Percentiles rank a stretch among this genome's conserved stretches.
These are phyloP conservation scores for Sclerotinia borealis DNA, from an alignment of 2,329 filamentous ascomycete species.

Conservation along the genomic window DNA sequence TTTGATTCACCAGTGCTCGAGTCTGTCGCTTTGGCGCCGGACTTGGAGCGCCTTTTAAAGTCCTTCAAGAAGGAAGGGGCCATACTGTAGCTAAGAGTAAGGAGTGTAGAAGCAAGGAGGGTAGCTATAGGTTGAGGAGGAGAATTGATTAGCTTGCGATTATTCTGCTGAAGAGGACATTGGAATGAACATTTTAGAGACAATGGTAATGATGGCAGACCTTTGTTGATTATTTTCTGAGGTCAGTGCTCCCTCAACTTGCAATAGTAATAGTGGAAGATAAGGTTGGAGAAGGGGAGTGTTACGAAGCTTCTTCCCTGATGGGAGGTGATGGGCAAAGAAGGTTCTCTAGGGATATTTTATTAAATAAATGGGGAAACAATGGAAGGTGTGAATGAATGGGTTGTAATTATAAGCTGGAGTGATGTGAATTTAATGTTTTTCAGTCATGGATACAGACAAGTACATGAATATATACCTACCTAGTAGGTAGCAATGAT, in stretches of 20 bases:
- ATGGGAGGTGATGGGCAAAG: neutral
- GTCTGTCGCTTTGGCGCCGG: conserved; percentile 64
- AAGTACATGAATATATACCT: too few species aligned
- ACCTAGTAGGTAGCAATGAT: neutral
- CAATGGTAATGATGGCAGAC: neutral
- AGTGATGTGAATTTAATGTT: neutral
- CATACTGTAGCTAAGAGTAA: conserved; percentile 36
- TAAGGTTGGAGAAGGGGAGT: neutral
- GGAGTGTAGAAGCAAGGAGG: neutral
- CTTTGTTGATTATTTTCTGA: neutral
- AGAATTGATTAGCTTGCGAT: neutral
- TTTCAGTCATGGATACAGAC: neutral
- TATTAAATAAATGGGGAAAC: neutral
- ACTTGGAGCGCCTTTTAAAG: conserved; percentile 68
- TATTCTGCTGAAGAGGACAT: neutral
- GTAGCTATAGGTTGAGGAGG: neutral
- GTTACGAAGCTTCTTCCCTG: conserved; percentile 7
- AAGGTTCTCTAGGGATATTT: conserved; percentile 1
- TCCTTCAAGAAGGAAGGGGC: conserved; percentile 66
- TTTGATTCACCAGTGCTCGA: conserved; percentile 29
- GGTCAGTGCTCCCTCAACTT: neutral
- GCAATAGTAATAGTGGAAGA: neutral
- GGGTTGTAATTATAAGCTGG: neutral
- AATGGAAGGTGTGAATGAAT: neutral
- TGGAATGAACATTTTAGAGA: neutral